These are phyloP conservation scores for Aegilops longissima DNA, from an alignment of 176 grass and related monocot species.

Conservation along the genomic window DNA sequence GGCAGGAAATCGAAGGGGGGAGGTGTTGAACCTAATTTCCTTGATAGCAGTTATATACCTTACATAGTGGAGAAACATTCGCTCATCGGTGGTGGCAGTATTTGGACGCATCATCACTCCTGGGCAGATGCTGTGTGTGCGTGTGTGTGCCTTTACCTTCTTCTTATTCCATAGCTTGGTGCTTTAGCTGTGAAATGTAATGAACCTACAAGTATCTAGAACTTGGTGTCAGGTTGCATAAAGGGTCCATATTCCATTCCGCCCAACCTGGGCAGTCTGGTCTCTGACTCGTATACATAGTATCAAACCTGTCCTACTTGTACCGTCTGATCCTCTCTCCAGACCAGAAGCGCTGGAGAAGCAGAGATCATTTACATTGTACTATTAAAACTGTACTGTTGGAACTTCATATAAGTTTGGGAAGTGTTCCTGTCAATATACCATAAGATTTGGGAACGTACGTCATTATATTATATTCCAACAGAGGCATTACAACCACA, in stretches of 20 bases:
- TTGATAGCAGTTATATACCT: constrained; percentile 27
- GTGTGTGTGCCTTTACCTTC: constrained; percentile 40
- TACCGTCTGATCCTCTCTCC: constrained; percentile 40
- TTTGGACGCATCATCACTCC: constrained; percentile 59
- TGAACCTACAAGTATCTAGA: constrained; percentile 25
- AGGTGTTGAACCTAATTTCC: constrained; percentile 30
- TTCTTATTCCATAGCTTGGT: constrained; percentile 15
- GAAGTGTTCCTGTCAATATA: constrained; percentile 20
- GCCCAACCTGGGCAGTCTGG: constrained; percentile 45
- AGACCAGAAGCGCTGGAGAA: constrained; percentile 54
- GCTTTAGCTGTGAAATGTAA: constrained; percentile 37
- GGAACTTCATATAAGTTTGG: constrained; percentile 26
- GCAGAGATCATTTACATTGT: constrained; percentile 44
- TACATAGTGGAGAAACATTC: constrained; percentile 46
- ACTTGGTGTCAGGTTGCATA: constrained; percentile 42
- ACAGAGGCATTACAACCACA: neutral
- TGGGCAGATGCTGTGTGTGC: constrained; percentile 47
- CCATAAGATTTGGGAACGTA: neutral
- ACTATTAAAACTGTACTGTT: neutral
- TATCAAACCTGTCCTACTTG: constrained; percentile 22
- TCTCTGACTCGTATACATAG: constrained; percentile 24
- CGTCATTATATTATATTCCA: constrained; percentile 28
- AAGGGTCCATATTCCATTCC: constrained; percentile 29
- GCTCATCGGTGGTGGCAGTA: constrained; percentile 57
- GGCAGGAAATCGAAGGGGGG: constrained; percentile 32